Percentiles rank a stretch among this genome's conserved stretches.
phyloP scores from a whole-genome alignment of 176 grass and related monocot species.

The Tillandsia fasciculata region DNA sequence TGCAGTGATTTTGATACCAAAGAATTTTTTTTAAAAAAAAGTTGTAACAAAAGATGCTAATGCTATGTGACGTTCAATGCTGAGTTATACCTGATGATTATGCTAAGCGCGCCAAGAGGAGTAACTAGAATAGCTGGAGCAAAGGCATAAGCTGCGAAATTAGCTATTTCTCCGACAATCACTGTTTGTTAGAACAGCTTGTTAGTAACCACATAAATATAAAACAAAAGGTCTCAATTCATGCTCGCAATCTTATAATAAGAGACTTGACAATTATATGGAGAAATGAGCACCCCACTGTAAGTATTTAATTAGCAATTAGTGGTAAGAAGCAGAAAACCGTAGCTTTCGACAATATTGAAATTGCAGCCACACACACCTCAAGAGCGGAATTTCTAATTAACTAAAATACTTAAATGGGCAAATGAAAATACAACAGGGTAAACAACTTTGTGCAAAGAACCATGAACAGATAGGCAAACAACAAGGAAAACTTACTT shows the following conservation, averaged over 20 bases:
- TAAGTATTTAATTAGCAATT: no score
- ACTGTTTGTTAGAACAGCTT: slow-evolving; percentile 32
- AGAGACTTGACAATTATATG: no score
- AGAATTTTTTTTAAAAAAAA: background rate
- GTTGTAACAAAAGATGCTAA: slow-evolving; percentile 9
- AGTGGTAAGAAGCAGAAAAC: no score
- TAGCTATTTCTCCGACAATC: slow-evolving; percentile 93
- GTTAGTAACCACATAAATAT: background rate
- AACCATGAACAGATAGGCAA: background rate
- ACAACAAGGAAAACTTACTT: background rate
- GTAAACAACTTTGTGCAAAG: background rate
- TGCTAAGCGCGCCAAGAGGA: slow-evolving; percentile 93
- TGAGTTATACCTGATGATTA: slow-evolving; percentile 75
- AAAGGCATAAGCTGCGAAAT: slow-evolving; percentile 97
- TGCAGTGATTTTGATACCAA: slow-evolving; percentile 30
- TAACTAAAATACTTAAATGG: background rate
- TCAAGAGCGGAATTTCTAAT: no score
- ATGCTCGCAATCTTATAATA: no score
- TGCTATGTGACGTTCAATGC: slow-evolving; percentile 7
- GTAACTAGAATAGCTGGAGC: slow-evolving; percentile 95
- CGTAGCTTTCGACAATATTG: no score
- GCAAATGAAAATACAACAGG: background rate
- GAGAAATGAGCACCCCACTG: no score
- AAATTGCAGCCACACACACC: no score
- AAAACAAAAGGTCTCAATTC: background rate